Conservation (phyloP, 2,329 filamentous ascomycete genomes). For the Aspergillus sp. region DNA sequence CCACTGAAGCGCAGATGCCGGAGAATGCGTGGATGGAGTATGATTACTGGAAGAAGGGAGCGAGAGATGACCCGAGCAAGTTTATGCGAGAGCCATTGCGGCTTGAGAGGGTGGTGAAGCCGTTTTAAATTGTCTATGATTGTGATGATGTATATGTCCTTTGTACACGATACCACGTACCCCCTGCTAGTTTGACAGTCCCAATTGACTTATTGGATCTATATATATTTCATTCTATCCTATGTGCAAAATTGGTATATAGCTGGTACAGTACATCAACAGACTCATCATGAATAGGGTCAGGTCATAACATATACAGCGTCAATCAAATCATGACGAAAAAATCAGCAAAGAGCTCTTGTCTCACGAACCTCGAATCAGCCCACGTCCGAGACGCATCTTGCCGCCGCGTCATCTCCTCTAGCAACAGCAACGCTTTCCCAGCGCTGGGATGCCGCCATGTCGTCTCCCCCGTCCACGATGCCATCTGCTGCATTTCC, state of each 20-base stretch:
- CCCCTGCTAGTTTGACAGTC: no score
- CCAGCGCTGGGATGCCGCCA: constrained; percentile 26
- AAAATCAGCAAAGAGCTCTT: constrained; percentile 28
- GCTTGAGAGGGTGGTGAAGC: constrained; percentile 31
- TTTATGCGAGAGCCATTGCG: constrained; percentile 35
- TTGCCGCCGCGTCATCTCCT: constrained; percentile 31
- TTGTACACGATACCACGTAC: no score
- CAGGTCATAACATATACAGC: no score
- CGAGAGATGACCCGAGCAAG: constrained; percentile 44
- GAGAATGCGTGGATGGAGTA: constrained; percentile 64
- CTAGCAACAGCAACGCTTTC: constrained; percentile 25
- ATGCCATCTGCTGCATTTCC: constrained; percentile 29
- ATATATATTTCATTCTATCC: no score
- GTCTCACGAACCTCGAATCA: constrained; percentile 28
- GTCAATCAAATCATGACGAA: constrained; percentile 26
- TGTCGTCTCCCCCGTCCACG: constrained; percentile 1
- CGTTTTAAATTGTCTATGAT: constrained; percentile 16
- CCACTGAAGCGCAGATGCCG: constrained; percentile 61
- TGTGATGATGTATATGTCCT: no score
- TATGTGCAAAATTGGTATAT: no score
- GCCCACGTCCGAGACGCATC: constrained; percentile 30
- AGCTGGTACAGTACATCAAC: no score
- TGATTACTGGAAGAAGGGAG: constrained; percentile 58
- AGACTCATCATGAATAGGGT: no score
- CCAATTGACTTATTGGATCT: no score